Percentiles rank a stretch among this genome's conserved stretches.
Evolutionary conservation across 805 yeast species (phyloP).

Genomic region (Wickerhamomyces bovis): DNA sequence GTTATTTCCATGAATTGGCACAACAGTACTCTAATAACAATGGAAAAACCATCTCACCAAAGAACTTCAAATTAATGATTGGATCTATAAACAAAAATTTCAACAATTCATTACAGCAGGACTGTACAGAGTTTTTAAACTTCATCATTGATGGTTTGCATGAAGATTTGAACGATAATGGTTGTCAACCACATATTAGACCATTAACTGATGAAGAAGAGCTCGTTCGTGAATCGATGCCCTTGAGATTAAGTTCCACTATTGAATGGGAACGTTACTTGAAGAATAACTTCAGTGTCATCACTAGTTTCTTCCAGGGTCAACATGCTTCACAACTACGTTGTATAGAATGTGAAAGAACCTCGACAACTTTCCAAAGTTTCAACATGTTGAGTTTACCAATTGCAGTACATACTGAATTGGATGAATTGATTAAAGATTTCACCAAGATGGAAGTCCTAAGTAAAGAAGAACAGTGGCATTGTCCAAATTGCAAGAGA

Average conservation of each 20-base stretch:
- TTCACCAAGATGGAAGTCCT: constrained; percentile 71
- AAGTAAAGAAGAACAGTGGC: constrained; percentile 79
- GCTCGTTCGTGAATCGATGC: constrained; percentile 58
- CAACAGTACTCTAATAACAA: constrained; percentile 46
- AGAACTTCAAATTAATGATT: constrained; percentile 56
- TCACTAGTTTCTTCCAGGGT: constrained; percentile 83
- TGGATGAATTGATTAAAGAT: constrained; percentile 67
- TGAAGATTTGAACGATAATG: constrained; percentile 73
- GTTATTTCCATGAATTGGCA: constrained; percentile 56
- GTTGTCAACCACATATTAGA: constrained; percentile 44
- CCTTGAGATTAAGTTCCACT: constrained; percentile 75
- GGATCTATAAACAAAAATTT: constrained; percentile 66
- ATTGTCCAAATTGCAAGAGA: constrained; percentile 67
- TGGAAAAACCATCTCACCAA: constrained; percentile 46
- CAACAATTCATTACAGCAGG: constrained; percentile 70
- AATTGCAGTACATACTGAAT: constrained; percentile 43
- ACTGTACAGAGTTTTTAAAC: constrained; percentile 76
- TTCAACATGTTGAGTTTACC: constrained; percentile 79
- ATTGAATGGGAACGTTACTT: constrained; percentile 90
- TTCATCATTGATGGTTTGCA: constrained; percentile 72
- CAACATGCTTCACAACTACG: constrained; percentile 75
- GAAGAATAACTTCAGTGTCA: constrained; percentile 68
- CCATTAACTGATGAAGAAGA: constrained; percentile 73
- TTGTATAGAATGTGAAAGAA: constrained; percentile 65
- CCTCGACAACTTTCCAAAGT: constrained; percentile 83